Evolutionary conservation across 148 eudicot species (phyloP), one percentile per base, ranked within the genome.

Genomic region (Chenopodium formosanum): DNA sequence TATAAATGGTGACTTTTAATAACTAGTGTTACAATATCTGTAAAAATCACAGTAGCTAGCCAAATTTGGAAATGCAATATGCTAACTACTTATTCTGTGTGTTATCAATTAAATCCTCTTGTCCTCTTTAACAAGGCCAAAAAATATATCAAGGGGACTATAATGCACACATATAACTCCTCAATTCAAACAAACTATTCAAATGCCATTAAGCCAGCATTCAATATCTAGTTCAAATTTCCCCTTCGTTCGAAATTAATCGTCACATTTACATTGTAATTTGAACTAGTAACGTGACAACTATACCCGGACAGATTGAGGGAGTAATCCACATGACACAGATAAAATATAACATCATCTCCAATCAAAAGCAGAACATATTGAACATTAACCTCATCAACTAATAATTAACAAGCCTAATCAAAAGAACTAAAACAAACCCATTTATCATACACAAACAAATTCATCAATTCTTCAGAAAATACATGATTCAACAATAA

Each of bases 401-500:
- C 32, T 12, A 74, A 9, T 46, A 58, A 14, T 46, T 70, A 22
- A 17, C 53, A 58, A 40, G 50, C 56, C 2, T 14, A 76, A 40
- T 37, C 47, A 70, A 70, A 29, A 46, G 19, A 71, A 52, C 4
- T 1, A 27, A 62, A 63, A 44, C 1, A 47, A 83, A 64, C 81
- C 78, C 74, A 78, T 2, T 19, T 78, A 71, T 22, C n/a, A 68
- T 7, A 73, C 37, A 23, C 70, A 56, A 6, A 76, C 23, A 78
- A 48, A 16, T 31, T 19, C 63, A 9, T 6, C 22, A 82, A 48
- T 29, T 44, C 12, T 13, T 12, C 11, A 72, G 2, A 79, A 68
- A 72, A 8, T 7, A 23, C 7, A 23, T 1, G 17, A 4, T 47
- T 23, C 50, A 16, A 27, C 46, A 58, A 4, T 12, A 76, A 64